Base-by-base conservation (phyloP, 768 basidiomycete genomes). In the Podaxis pistillaris region DNA sequence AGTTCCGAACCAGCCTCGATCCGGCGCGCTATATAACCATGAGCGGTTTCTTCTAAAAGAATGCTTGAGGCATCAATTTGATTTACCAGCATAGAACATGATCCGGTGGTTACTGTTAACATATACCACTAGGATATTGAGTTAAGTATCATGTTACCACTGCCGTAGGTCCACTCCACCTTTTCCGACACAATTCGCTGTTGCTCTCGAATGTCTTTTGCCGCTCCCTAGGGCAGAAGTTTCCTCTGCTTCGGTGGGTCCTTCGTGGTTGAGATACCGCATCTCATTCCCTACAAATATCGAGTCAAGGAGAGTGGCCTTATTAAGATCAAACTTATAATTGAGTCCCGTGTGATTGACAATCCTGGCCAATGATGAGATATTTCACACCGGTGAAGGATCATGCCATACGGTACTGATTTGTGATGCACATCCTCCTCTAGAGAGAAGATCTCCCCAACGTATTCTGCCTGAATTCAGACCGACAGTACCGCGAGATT, bases 251-350 rank as follows among this genome's bases (percentile, higher is more conserved):
- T 75, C 17, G 7, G 22, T 62, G 17, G 61, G 54, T 7, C 61
- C 61, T 26, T 36, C 74, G 61, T 92, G 90, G 67, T 93, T 89
- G 58, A 91, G 84, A 66, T 85, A 91, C 13, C 89, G 78, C n/a
- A 88, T 77, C 44, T 79, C 76, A 62, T 91, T 91, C 3, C 88
- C 89, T 0, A 75, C 80, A 38, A 74, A 77, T 17, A 79, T 71
- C 33, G 83, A 76, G 68, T 92, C 90, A n/a, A 90, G 67, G 7
- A 79, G 74, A 30, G 80, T 67, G 0, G 71, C 70, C 0, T 69
- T 47, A 65, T 87, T 83, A 55, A 91, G 69, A 19, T 75, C 75
- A 63, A 89, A 91, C 8, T 86, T 77, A 64, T 93, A 93, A 63
- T 81, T 86, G 44, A 88, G 81, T 4, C 76, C 70, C 40, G 81